Evolutionary conservation across 2,329 filamentous ascomycete genomes (phyloP).

Genomic region (Ascochyta rabiei): DNA sequence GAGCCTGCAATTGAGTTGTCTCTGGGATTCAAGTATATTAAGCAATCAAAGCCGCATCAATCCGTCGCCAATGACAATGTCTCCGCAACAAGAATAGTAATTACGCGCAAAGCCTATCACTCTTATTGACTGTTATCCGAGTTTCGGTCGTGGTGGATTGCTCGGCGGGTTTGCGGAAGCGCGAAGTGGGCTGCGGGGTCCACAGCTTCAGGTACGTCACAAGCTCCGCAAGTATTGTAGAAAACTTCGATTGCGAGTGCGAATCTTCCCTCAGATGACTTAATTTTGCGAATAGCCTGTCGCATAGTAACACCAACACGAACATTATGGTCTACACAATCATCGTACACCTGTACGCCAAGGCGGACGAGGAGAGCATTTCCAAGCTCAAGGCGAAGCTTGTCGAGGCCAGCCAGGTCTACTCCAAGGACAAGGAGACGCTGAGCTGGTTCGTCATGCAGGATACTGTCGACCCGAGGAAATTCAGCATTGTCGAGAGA

Average conservation of each 20-base stretch:
- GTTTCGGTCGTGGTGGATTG: slow-evolving; percentile 3
- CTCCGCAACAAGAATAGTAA: no score
- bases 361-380: slow-evolving; percentile 68
- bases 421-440: slow-evolving; percentile 73
- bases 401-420: slow-evolving; percentile 74
- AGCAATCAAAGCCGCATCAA: no score
- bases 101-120: neutral
- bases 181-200: slow-evolving; percentile 19
- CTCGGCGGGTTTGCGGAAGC: slow-evolving; percentile 13
- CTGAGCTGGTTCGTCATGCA: slow-evolving; percentile 77
- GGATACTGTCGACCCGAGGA: slow-evolving; percentile 68
- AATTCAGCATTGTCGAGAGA: slow-evolving; percentile 77
- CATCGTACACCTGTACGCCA: slow-evolving; percentile 72
- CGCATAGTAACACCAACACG: neutral
- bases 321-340: slow-evolving; percentile 69
- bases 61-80: no score
- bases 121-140: neutral
- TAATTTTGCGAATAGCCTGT: neutral
- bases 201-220: slow-evolving; percentile 17
- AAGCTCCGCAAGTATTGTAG: slow-evolving; percentile 5
- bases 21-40: no score
- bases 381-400: slow-evolving; percentile 73
- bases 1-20: no score
- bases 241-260: slow-evolving; percentile 9
- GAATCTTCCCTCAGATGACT: neutral